phyloP scores from a whole-genome alignment of 148 eudicot species.

The Suaeda aralocaspica region DNA sequence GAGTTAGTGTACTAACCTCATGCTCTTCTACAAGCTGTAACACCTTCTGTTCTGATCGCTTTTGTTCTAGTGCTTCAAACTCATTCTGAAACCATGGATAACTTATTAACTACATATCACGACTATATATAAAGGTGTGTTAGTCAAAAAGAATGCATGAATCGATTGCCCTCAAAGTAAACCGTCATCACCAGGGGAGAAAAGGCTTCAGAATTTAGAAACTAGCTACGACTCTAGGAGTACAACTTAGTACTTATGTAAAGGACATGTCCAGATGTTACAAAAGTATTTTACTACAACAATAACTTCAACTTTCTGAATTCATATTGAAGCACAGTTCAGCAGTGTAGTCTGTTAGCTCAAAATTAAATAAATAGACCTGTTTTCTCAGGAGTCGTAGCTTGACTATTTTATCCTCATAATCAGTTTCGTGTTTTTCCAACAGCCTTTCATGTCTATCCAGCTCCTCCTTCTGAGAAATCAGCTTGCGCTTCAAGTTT shows the following conservation, averaged over 20 bases:
- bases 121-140: not conserved
- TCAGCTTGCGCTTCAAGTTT: conserved; percentile 32
- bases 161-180: not conserved
- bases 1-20: conserved; percentile 38
- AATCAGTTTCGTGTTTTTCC: conserved; percentile 38
- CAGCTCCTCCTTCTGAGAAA: conserved; percentile 34
- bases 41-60: conserved; percentile 57
- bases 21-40: conserved; percentile 59
- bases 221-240: too few relatives aligned
- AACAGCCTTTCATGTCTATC: conserved; percentile 36
- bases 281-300: not conserved
- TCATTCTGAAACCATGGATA: conserved; percentile 52
- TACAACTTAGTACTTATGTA: not conserved
- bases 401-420: conserved; percentile 48
- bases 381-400: conserved; percentile 42
- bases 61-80: conserved; percentile 52
- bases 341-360: not conserved
- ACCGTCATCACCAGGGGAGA: not conserved
- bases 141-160: not conserved
- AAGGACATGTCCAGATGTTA: not conserved
- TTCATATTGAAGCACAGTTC: not conserved
- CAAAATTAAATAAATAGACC: conserved; percentile 30
- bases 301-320: not conserved
- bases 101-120: not conserved
- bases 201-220: not conserved